Base-by-base conservation (phyloP, 495 filamentous ascomycete genomes). In the Daldinia caldariorum region DNA sequence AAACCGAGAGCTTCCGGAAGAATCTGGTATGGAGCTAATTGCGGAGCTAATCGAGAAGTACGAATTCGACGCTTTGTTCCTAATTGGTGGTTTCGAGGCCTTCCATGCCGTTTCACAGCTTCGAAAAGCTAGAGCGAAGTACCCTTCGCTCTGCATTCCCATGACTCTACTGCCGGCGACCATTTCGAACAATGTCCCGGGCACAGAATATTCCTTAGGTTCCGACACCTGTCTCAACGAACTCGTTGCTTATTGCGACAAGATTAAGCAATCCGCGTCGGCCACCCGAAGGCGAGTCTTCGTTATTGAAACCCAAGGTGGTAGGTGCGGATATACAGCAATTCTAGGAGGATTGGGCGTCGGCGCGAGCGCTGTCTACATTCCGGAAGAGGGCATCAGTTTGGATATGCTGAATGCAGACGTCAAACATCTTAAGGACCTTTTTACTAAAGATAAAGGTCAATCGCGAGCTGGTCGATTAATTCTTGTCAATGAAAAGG, bases 161-260 rank as follows among this genome's bases (percentile, higher is more conserved):
- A 94, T 98, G 87, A 86, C 89, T 22, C 85, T 97, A 26, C 84
- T 98, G 13, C 96, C 96, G 16, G 96, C 96, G n/a, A 99, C 96
- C 29, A 94, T 99, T 76, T 94, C 91, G 72, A 98, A 98, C 84
- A 99, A 99, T 79, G 96, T 99, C 8, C 96, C 95, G 0, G 96
- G 96, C 8, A 97, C 94, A 13, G 96, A 99, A 79, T 99, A 97
- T 81, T 97, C 93, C 0, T 86, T 99, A 50, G 96, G 96, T 16
- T 96, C 92, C 55, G 96, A 99, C 77, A 99, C 96, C 12, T 99
- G 96, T 76, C 83, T 98, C 43, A 99, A 99, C 78, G 93, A 96
- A n/a, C 84, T 99, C 16, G 92, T 97, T 66, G 85, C 90, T 35
- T 99, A 97, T 82, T 99, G 96, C 77, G 96, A 99, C 82, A 92